Base-by-base conservation (phyloP, 192 early-diverging fungal genomes). In the Diversispora eburnea region DNA sequence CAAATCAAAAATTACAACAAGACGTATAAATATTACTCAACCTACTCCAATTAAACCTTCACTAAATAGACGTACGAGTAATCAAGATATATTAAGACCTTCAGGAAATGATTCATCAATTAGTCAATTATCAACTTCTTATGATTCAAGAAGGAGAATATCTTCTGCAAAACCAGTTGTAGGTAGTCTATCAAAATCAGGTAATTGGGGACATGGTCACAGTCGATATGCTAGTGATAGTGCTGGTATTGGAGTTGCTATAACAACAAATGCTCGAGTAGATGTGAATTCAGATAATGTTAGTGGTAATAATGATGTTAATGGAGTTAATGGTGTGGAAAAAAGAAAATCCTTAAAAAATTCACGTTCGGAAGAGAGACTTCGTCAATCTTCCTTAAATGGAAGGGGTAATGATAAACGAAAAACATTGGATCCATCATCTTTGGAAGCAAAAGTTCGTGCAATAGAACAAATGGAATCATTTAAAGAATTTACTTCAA, bases 301-400 rank as follows among this genome's bases (percentile, higher is more conserved):
- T 33, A 33, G 25, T 33, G 2, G 25, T 33, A 33, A 33, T 33
- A n/a, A n/a, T n/a, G n/a, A n/a, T n/a, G n/a, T n/a, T n/a, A n/a
- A n/a, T n/a, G n/a, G n/a, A n/a, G 25, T 33, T 33, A 33, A 33
- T 33, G 25, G 25, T 33, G n/a, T n/a, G n/a, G 51, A 55, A 33
- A 69, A 52, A 48, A 48, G 10, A 62, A 73, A 64, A 64, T 33
- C 49, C 9, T 43, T 73, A 10, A 73, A 73, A 41, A 17, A 25
- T 3, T 17, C 72, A 64, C 60, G 61, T 8, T 73, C 72, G 3
- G 61, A 73, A 42, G 72, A 73, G 49, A 73, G 20, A 64, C 25
- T 73, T 47, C 19, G 22, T 3, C 55, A 20, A 8, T 10, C 43
- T 25, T 56, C 47, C 15, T 43, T n/a, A 48, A 51, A 54, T 63